Evolutionary conservation across 768 basidiomycete genomes (phyloP), one percentile per base, ranked within the genome.

Genomic region (Tylopilus felleus): DNA sequence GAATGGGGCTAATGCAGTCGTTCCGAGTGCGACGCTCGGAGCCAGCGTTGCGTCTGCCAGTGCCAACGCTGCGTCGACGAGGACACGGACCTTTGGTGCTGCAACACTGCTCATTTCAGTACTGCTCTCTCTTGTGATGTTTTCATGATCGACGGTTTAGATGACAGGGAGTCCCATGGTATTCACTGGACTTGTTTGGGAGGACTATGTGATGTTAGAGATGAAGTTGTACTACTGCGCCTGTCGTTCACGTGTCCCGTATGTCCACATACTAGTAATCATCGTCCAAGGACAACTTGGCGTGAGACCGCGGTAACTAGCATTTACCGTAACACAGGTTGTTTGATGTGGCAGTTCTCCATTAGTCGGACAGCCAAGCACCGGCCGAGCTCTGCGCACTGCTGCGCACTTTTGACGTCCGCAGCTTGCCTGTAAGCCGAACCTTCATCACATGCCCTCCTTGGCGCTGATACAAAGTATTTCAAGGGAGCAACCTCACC

Each of bases 1-100:
- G 64, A 69, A 68, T 28, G 67, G 69, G 5, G 28, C 47, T n/a
- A 33, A 55, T 47, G 64, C 55, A 25, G 28, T 36, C 8, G 46
- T 71, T 3, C 67, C 67, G 33, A 33, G 13, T 33, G 33, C 33
- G 14, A 33, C 33, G 33, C 33, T 71, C 21, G 67, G 67, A 27
- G 46, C 58, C 1, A 54, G n/a, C 16, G 42, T 35, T 23, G 57
- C 60, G 23, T 51, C 66, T 0, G 46, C 53, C 28, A 62, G 58
- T 19, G 21, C 55, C 16, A 55, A 38, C n/a, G 46, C 47, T 52
- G 63, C 68, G 41, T 50, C 48, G 14, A 23, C 4, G 43, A 21
- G 23, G 29, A 36, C 56, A 51, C 55, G 53, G 39, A 42, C 36
- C 0, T 36, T 45, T 16, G 27, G 42, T 33, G 22, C 19, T 22